Evolutionary conservation across 495 filamentous ascomycete genomes (phyloP).

Genomic region (Penicillium coffeae): DNA sequence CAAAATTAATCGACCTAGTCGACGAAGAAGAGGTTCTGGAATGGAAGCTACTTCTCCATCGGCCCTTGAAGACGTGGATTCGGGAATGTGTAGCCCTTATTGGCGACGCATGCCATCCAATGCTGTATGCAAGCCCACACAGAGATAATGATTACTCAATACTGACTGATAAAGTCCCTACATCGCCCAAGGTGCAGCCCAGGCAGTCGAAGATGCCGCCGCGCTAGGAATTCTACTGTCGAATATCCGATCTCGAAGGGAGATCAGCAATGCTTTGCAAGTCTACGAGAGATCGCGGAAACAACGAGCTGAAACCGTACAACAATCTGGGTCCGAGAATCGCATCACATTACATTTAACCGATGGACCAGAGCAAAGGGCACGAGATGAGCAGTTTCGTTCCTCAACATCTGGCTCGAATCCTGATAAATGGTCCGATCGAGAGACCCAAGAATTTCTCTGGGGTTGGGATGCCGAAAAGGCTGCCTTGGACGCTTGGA

Average conservation of each 20-base stretch:
- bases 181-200: conserved; percentile 50
- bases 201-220: conserved; percentile 53
- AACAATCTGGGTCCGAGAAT: conserved; percentile 48
- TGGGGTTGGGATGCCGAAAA: conserved; percentile 49
- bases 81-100: conserved; percentile 57
- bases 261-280: conserved; percentile 40
- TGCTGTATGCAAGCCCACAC: conserved; percentile 37
- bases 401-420: conserved; percentile 33
- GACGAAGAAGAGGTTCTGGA: conserved; percentile 55
- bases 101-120: conserved; percentile 68
- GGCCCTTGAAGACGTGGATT: conserved; percentile 54
- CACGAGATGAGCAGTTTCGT: conserved; percentile 46
- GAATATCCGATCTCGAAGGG: conserved; percentile 30
- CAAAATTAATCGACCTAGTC: conserved; percentile 35
- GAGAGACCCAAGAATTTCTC: conserved; percentile 41
- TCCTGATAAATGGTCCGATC: conserved; percentile 49
- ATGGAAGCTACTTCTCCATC: conserved; percentile 61
- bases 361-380: conserved; percentile 49
- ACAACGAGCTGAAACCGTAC: conserved; percentile 46
- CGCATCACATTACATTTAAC: conserved; percentile 50
- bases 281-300: conserved; percentile 49
- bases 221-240: conserved; percentile 48
- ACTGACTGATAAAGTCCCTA: conserved; percentile 30
- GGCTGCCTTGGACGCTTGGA: conserved; percentile 40
- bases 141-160: not conserved